phyloP scores from a whole-genome alignment of 2,329 filamentous ascomycete species.

The Amphichorda felina region DNA sequence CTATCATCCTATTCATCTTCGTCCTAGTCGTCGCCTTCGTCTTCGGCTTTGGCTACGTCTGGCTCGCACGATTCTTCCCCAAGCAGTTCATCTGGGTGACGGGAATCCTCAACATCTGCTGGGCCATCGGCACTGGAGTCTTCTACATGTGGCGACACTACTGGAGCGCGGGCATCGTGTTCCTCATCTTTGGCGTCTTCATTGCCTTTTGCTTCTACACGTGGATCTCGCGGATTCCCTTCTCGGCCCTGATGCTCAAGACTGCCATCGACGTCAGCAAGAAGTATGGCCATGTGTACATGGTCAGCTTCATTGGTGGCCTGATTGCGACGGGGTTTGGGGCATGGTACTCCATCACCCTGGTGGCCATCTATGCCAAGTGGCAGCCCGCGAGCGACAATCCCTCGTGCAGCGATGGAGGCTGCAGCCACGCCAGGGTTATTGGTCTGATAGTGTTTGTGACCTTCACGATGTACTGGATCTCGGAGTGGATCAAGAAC shows the following conservation, averaged over 20 bases:
- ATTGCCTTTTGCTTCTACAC: slow-evolving; percentile 72
- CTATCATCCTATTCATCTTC: slow-evolving; percentile 74
- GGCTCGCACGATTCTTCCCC: slow-evolving; percentile 63
- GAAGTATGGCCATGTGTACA: slow-evolving; percentile 72
- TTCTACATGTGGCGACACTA: slow-evolving; percentile 72
- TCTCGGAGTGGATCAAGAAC: slow-evolving; percentile 88
- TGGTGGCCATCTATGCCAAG: slow-evolving; percentile 77
- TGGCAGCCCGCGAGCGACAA: slow-evolving; percentile 55
- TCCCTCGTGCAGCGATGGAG: slow-evolving; percentile 37
- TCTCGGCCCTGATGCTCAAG: slow-evolving; percentile 80
- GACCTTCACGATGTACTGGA: slow-evolving; percentile 90
- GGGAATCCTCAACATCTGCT: slow-evolving; percentile 75
- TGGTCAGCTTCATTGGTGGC: slow-evolving; percentile 76
- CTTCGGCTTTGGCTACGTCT: slow-evolving; percentile 68
- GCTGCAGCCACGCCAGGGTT: slow-evolving; percentile 65
- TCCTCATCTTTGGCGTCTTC: slow-evolving; percentile 65
- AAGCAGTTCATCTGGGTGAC: slow-evolving; percentile 91
- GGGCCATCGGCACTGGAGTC: slow-evolving; percentile 74
- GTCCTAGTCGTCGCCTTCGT: slow-evolving; percentile 62
- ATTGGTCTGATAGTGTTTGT: slow-evolving; percentile 78
- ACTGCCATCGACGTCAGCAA: slow-evolving; percentile 79
- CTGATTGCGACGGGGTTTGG: slow-evolving; percentile 63
- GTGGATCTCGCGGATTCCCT: slow-evolving; percentile 86
- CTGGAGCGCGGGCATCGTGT: slow-evolving; percentile 79
- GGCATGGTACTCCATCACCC: slow-evolving; percentile 77